Evolutionary conservation across 192 early-diverging fungal species (phyloP).

Genomic region (Anaeromyces robustus): DNA sequence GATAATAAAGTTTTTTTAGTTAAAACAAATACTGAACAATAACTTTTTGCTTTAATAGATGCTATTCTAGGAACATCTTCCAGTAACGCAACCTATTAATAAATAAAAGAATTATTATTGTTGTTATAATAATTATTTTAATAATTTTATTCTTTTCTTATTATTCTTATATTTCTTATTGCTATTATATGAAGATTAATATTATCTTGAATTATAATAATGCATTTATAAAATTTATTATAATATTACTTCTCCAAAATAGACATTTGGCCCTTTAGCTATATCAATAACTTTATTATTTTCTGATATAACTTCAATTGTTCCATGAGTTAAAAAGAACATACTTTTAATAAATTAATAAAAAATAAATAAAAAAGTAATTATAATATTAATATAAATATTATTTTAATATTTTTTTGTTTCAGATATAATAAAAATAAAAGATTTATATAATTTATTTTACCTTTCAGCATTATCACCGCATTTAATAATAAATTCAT

Average conservation of each 20-base stretch:
- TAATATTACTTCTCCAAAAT: conserved; percentile 19
- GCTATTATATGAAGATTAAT: too few relatives aligned
- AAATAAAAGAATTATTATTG: too few relatives aligned
- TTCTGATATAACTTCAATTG: conserved; percentile 4
- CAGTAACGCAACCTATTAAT: conserved; percentile 2
- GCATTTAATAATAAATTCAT: conserved; percentile 15
- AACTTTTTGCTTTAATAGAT: conserved; percentile 10
- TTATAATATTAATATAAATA: too few relatives aligned
- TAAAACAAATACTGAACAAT: conserved; percentile 21
- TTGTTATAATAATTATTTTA: too few relatives aligned
- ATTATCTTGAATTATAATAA: too few relatives aligned
- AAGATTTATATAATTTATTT: too few relatives aligned
- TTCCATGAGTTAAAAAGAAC: conserved; percentile 7
- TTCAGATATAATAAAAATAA: too few relatives aligned
- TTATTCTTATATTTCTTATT: too few relatives aligned
- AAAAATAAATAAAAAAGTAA: not conserved
- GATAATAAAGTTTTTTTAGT: conserved; percentile 15
- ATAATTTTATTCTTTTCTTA: too few relatives aligned
- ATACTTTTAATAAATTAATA: conserved; percentile 1
- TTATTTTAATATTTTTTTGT: too few relatives aligned
- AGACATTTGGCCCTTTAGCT: conserved; percentile 4
- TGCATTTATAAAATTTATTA: too few relatives aligned
- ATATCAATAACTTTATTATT: conserved; percentile 5
- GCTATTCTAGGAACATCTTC: conserved; percentile 31
- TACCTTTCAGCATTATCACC: conserved; percentile 13